These are phyloP conservation scores for Phalaenopsis aphrodite DNA, from an alignment of 106 monocot species.

Conservation along the genomic window DNA sequence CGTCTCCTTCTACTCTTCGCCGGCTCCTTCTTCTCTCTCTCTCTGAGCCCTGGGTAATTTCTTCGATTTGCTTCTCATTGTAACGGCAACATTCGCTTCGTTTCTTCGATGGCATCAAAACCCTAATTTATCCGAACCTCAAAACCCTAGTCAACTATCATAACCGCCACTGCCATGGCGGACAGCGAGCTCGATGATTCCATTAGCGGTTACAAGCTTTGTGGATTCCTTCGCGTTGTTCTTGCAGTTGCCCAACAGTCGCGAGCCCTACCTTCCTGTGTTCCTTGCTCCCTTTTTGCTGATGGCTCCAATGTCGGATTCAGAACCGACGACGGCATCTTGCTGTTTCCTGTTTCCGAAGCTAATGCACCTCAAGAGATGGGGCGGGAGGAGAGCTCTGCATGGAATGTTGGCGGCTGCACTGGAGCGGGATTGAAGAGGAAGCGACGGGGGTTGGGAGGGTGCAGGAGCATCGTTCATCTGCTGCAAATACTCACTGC, in stretches of 20 bases:
- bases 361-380: neutral
- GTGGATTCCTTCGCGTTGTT: constrained; percentile 51
- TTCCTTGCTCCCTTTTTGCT: constrained; percentile 25
- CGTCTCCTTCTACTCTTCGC: neutral
- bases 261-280: constrained; percentile 15
- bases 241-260: constrained; percentile 17
- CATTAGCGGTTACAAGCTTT: constrained; percentile 42
- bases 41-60: neutral
- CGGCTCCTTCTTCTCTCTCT: neutral
- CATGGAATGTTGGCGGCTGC: neutral
- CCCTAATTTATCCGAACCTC: neutral
- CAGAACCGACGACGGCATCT: constrained; percentile 20
- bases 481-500: constrained; percentile 41
- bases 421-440: constrained; percentile 14
- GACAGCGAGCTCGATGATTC: constrained; percentile 9
- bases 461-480: constrained; percentile 49
- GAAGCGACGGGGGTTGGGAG: constrained; percentile 26
- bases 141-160: neutral
- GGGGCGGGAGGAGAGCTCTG: neutral
- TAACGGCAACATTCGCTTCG: neutral
- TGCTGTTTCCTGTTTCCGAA: constrained; percentile 21
- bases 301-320: constrained; percentile 33
- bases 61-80: neutral
- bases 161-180: neutral
- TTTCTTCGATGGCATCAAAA: neutral